A percentile compares a stretch with the other conserved stretches of the same genome.
These are phyloP conservation scores for Lepiota venenata DNA, from an alignment of 768 basidiomycete species.

Conservation along the genomic window DNA sequence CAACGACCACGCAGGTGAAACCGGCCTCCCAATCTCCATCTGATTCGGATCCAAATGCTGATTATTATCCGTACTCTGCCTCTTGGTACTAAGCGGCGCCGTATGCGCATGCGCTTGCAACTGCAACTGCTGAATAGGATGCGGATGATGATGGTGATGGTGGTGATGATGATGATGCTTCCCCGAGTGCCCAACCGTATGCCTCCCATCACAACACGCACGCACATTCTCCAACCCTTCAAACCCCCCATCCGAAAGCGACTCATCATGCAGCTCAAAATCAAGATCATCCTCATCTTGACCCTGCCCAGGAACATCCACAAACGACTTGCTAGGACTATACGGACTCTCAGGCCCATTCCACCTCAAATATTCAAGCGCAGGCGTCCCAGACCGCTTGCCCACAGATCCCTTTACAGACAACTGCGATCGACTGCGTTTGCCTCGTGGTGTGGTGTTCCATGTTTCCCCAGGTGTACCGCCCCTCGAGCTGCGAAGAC, in stretches of 20 bases:
- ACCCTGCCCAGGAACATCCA: constrained; percentile 41
- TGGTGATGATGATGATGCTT: constrained; percentile 59
- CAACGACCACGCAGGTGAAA: constrained; percentile 84
- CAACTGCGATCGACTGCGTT: constrained; percentile 75
- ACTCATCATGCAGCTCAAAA: constrained; percentile 80
- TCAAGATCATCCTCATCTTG: constrained; percentile 54
- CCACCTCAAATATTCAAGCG: constrained; percentile 87
- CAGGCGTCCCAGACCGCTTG: constrained; percentile 89
- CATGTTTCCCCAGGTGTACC: constrained; percentile 57
- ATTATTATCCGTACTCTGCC: constrained; percentile 43
- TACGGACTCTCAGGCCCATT: constrained; percentile 71
- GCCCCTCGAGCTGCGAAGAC: constrained; percentile 69
- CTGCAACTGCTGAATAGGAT: constrained; percentile 15
- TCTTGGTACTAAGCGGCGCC: constrained; percentile 29
- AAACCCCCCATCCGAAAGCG: constrained; percentile 72
- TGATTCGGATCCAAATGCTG: constrained; percentile 47
- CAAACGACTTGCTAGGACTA: constrained; percentile 70
- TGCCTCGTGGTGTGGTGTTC: constrained; percentile 75
- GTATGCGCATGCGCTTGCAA: constrained; percentile 14
- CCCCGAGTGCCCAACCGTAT: constrained; percentile 72
- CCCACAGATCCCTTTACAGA: constrained; percentile 71
- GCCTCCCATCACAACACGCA: constrained; percentile 84
- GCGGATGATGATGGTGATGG: constrained; percentile 43
- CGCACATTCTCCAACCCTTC: constrained; percentile 96
- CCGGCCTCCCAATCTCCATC: constrained; percentile 53